Base-by-base conservation (phyloP, 257 asterid genomes). In the Rubia yunnanensis region DNA sequence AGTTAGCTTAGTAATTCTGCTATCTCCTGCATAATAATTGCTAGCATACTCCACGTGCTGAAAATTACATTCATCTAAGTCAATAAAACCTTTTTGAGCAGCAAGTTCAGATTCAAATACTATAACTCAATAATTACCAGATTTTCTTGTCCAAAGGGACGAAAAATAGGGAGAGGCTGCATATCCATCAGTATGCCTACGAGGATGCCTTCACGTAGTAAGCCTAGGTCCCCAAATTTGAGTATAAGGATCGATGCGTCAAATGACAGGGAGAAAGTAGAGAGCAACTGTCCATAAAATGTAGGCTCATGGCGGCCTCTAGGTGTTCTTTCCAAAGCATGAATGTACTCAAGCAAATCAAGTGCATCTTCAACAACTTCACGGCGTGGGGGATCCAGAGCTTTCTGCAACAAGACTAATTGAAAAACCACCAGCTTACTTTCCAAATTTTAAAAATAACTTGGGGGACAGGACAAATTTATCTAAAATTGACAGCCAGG, bases 121-220 rank as follows among this genome's bases (percentile, higher is more conserved):
- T 35, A 68, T 67, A 44, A 60, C 41, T 69, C 70, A 38, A 58
- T 62, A 20, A 60, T 61, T 83, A 92, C 99, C 99, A 77, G 74
- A 69, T 30, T 70, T 62, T 84, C 94, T 78, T 73, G 83, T 64
- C 97, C 96, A 70, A 92, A 92, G 71, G 95, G 97, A 31, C 87
- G 91, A 74, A 83, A 64, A 72, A 92, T 86, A 32, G 97, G 99
- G 54, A 80, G 82, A 74, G 99, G 96, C 73, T 76, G 94, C 73
- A 81, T 67, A 75, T 92, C 99, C 95, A 89, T 79, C 87, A 92
- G 63, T 79, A 87, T 76, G 63, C 94, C 99, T 71, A 92, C 68
- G n/a, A 92, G 69, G 83, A 92, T 92, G 72, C 99, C 99, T 80
- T 92, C 99, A 56, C 94, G 95, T 36, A 92, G 80, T 91, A 86